Conservation (phyloP, 2,329 filamentous ascomycete genomes). For the Penicillium janthinellum region DNA sequence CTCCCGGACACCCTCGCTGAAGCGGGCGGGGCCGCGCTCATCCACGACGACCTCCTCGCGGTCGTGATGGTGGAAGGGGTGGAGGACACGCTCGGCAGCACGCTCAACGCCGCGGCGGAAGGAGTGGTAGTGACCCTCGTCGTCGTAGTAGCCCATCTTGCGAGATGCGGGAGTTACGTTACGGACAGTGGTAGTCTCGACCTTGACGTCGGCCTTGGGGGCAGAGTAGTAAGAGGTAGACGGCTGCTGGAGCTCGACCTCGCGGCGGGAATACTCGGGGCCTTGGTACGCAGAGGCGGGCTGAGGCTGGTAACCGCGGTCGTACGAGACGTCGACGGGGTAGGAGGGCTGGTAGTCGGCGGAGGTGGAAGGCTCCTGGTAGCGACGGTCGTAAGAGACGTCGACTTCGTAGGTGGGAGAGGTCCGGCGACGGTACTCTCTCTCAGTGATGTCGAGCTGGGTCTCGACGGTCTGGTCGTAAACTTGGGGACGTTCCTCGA, state of each 20-base stretch:
- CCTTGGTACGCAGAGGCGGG: slow-evolving; percentile 48
- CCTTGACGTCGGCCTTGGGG: slow-evolving; percentile 52
- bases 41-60: slow-evolving; percentile 47
- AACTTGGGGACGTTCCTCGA: slow-evolving; percentile 45
- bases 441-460: slow-evolving; percentile 56
- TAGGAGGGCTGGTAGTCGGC: slow-evolving; percentile 26
- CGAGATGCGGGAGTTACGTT: slow-evolving; percentile 52
- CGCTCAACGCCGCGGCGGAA: slow-evolving; percentile 71
- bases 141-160: slow-evolving; percentile 81
- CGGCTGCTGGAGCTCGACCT: slow-evolving; percentile 36
- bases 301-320: slow-evolving; percentile 30
- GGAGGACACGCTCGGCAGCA: slow-evolving; percentile 65
- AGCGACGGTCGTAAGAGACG: slow-evolving; percentile 44
- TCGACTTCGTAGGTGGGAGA: slow-evolving; percentile 56
- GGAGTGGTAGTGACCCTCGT: slow-evolving; percentile 74
- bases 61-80: slow-evolving; percentile 61
- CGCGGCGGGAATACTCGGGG: slow-evolving; percentile 35
- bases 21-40: slow-evolving; percentile 49
- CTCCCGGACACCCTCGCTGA: slow-evolving; percentile 49
- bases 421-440: slow-evolving; percentile 67
- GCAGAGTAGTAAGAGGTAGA: slow-evolving; percentile 31
- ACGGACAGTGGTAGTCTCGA: slow-evolving; percentile 54
- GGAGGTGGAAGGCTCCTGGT: slow-evolving; percentile 26
- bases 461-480: slow-evolving; percentile 48
- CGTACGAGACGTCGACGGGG: slow-evolving; percentile 35